Evolutionary conservation across 495 filamentous ascomycete genomes (phyloP).

Genomic region (Saxophila tyrrhenica): DNA sequence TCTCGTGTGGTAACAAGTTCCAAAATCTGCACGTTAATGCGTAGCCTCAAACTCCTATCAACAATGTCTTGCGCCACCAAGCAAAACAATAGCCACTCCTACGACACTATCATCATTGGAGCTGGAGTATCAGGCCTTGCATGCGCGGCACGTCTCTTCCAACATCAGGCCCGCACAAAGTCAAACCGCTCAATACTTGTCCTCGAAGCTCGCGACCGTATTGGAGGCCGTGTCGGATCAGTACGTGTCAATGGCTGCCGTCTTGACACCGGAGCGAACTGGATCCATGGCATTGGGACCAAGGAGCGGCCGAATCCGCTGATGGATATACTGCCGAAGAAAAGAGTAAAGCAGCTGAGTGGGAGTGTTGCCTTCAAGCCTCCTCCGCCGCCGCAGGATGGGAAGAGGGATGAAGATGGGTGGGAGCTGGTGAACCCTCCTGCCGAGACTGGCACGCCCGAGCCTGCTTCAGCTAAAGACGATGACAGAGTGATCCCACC

Average conservation of each 20-base stretch:
- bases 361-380: constrained; percentile 7
- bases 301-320: constrained; percentile 13
- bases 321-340: constrained; percentile 12
- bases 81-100: not conserved
- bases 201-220: constrained; percentile 13
- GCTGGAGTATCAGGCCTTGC: constrained; percentile 16
- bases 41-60: not conserved
- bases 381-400: not conserved
- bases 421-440: constrained; percentile 6
- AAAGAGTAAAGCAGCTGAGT: constrained; percentile 1
- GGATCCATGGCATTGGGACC: constrained; percentile 17
- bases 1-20: no score
- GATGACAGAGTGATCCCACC: constrained; percentile 9
- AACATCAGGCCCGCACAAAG: not conserved
- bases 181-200: constrained; percentile 4
- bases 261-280: constrained; percentile 17
- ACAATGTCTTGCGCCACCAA: not conserved
- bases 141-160: constrained; percentile 4
- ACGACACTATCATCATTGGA: constrained; percentile 14
- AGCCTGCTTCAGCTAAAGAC: not conserved
- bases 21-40: no score
- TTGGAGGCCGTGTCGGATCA: constrained; percentile 14
- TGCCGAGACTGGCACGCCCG: not conserved
- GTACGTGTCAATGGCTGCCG: constrained; percentile 13
- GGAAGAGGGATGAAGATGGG: constrained; percentile 20